Conservation (phyloP, 768 basidiomycete genomes). For the Panellus pusillus region DNA sequence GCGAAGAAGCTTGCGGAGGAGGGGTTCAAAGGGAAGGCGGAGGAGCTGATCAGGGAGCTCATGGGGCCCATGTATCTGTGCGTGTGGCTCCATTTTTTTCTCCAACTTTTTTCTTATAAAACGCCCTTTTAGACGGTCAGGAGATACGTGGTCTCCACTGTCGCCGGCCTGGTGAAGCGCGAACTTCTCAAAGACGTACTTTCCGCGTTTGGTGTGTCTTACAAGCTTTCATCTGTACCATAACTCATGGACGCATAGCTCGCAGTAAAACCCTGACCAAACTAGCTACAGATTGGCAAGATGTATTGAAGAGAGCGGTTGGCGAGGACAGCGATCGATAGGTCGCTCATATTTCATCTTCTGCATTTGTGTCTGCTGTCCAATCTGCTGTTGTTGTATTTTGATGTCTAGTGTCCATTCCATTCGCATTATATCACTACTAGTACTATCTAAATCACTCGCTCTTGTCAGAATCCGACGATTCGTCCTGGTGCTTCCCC, state of each 20-base stretch:
- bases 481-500: constrained; percentile 14
- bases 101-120: constrained; percentile 9
- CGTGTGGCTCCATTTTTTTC: constrained; percentile 29
- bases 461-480: constrained; percentile 25
- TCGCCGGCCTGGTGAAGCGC: constrained; percentile 74
- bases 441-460: constrained; percentile 5
- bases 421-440: too few species aligned
- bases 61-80: constrained; percentile 90
- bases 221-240: background rate
- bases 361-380: background rate
- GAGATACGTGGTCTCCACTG: constrained; percentile 66
- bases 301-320: constrained; percentile 64
- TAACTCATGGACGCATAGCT: constrained; percentile 39
- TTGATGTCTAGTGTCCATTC: too few species aligned
- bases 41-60: constrained; percentile 88
- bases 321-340: constrained; percentile 44
- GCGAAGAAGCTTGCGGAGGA: constrained; percentile 88
- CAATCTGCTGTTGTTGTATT: too few species aligned
- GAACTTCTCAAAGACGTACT: constrained; percentile 84
- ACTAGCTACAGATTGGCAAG: constrained; percentile 82
- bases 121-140: constrained; percentile 57
- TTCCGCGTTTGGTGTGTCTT: constrained; percentile 66
- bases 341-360: constrained; percentile 1
- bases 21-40: constrained; percentile 83
- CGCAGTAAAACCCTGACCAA: constrained; percentile 74